Evolutionary conservation across 2,329 filamentous ascomycete genomes (phyloP).

Genomic region (Tolypocladium pustulatum): DNA sequence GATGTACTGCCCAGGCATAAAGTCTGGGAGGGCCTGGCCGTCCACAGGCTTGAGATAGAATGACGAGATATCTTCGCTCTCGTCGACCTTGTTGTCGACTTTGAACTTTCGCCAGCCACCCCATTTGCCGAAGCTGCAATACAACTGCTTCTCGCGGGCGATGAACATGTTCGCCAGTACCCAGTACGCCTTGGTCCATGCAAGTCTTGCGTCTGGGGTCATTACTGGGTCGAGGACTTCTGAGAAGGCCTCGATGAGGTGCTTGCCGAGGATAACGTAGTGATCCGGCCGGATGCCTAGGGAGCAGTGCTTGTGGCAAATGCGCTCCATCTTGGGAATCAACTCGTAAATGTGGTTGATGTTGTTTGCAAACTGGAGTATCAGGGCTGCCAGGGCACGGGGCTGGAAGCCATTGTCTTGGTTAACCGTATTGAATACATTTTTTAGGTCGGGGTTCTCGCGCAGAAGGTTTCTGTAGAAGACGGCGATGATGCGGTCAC

Average conservation of each 20-base stretch:
- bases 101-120: conserved; percentile 56
- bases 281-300: conserved; percentile 58
- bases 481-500: conserved; percentile 55
- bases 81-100: conserved; percentile 52
- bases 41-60: conserved; percentile 60
- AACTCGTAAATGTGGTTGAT: conserved; percentile 52
- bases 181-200: conserved; percentile 65
- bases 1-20: conserved; percentile 63
- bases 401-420: conserved; percentile 24
- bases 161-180: conserved; percentile 66
- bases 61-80: conserved; percentile 58
- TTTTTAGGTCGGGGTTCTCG: conserved; percentile 55
- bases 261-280: conserved; percentile 60
- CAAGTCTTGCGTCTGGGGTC: conserved; percentile 52
- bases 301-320: conserved; percentile 64
- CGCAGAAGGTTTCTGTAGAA: conserved; percentile 63
- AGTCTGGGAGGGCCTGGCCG: conserved; percentile 47
- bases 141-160: conserved; percentile 51
- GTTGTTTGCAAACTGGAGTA: conserved; percentile 62
- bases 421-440: conserved; percentile 52
- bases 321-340: conserved; percentile 41
- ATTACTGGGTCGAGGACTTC: conserved; percentile 54
- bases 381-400: conserved; percentile 25
- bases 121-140: conserved; percentile 52
- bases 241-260: conserved; percentile 57